Conservation (phyloP, 331 rosid species). For the Rosa hybrid region DNA sequence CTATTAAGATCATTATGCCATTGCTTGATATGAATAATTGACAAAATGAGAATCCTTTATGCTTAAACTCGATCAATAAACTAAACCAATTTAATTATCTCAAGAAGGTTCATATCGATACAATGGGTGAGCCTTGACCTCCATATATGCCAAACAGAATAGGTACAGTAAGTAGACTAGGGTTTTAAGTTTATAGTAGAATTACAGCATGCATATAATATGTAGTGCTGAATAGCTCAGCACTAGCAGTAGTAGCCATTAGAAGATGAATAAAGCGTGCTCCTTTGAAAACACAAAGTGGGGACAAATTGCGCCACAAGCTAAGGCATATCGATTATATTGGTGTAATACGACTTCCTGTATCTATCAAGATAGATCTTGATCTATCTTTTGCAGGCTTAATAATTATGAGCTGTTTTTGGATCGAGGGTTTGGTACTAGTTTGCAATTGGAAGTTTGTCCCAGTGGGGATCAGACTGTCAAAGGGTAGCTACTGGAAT, state of each 20-base stretch:
- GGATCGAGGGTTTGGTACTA: not conserved
- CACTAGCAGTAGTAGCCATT: not conserved
- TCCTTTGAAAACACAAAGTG: conserved; percentile 5
- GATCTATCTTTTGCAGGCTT: conserved; percentile 26
- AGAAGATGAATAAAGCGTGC: conserved; percentile 3
- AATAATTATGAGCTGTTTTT: not conserved
- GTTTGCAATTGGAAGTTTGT: not conserved
- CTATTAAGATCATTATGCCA: not conserved
- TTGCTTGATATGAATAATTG: not conserved
- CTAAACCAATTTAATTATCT: not conserved
- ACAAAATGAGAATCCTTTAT: not conserved
- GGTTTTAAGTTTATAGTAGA: not conserved
- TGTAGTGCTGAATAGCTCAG: not conserved
- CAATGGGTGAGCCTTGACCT: not conserved
- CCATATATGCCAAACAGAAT: not conserved
- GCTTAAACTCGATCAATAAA: not conserved
- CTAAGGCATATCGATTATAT: conserved; percentile 3
- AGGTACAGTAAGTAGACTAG: not conserved
- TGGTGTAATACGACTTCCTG: not conserved
- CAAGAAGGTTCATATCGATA: not conserved
- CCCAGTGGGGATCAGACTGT: conserved; percentile 17
- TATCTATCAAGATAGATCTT: not conserved
- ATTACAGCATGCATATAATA: not conserved
- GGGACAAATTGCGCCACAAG: conserved; percentile 27
- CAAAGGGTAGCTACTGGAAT: not conserved